A percentile compares a stretch with the other conserved stretches of the same genome.
Conservation (phyloP, 2,329 filamentous ascomycete genomes). For the Alternaria triticimaculans region DNA sequence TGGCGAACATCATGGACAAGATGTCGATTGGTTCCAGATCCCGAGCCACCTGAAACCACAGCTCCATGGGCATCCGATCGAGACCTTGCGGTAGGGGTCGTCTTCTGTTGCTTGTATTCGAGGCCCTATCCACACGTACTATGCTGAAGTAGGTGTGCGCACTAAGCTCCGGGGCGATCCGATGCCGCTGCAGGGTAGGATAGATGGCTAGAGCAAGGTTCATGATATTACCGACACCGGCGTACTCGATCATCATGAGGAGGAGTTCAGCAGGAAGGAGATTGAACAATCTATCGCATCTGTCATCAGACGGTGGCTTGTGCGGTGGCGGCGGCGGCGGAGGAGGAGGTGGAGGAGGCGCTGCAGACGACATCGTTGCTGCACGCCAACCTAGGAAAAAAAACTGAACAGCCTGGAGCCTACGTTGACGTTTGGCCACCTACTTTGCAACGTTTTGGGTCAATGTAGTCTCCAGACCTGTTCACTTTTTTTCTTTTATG, state of each 20-base stretch:
- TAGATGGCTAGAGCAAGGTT: constrained; percentile 57
- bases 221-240: constrained; percentile 52
- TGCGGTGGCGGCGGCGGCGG: constrained; percentile 21
- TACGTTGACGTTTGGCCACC: no score
- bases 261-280: constrained; percentile 56
- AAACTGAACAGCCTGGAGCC: no score
- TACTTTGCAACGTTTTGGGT: no score
- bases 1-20: constrained; percentile 48
- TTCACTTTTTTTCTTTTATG: no score
- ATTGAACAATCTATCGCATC: constrained; percentile 36
- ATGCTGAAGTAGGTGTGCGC: constrained; percentile 34
- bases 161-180: constrained; percentile 40
- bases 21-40: constrained; percentile 47
- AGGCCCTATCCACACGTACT: constrained; percentile 7
- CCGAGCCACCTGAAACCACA: constrained; percentile 50
- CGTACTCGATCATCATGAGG: constrained; percentile 52
- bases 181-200: constrained; percentile 50
- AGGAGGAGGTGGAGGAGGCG: constrained; percentile 28
- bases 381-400: no score
- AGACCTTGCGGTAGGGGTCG: constrained; percentile 2
- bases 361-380: constrained; percentile 33
- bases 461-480: not conserved
- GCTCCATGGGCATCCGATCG: constrained; percentile 48
- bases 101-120: not conserved
- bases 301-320: constrained; percentile 6